phyloP scores from a whole-genome alignment of 2,329 filamentous ascomycete species.

The Fusarium odoratissimum region DNA sequence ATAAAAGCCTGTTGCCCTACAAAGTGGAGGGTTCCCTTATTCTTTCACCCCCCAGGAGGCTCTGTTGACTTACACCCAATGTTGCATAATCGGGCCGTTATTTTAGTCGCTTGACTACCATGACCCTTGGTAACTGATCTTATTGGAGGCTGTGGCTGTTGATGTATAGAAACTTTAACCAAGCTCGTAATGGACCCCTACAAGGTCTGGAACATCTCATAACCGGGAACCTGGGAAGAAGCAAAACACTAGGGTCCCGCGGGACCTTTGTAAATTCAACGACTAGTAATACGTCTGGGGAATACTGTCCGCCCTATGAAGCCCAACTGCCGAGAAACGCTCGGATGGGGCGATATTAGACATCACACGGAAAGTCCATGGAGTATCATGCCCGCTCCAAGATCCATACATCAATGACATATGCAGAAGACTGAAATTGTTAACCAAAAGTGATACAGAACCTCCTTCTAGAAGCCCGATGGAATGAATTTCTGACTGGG shows the following conservation, averaged over 20 bases:
- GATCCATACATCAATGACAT: neutral
- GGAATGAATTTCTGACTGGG: neutral
- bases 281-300: neutral
- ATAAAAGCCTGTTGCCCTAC: neutral
- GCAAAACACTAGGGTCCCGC: neutral
- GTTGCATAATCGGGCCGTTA: neutral
- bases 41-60: neutral
- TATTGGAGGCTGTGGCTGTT: neutral
- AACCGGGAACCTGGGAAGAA: neutral
- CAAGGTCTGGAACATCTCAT: neutral
- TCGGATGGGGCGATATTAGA: neutral
- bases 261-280: neutral
- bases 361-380: neutral
- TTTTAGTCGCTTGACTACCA: neutral
- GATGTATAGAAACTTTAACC: no score
- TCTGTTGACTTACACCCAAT: neutral
- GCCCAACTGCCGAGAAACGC: neutral
- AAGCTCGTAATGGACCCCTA: neutral
- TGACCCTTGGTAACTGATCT: neutral
- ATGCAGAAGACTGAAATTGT: rapidly evolving
- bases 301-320: neutral
- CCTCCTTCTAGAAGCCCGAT: no score
- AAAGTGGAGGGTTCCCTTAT: rapidly evolving
- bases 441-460: no score
- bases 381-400: neutral